These are phyloP conservation scores for Verticillium dahliae DNA, from an alignment of 2,329 filamentous ascomycete genomes.

Conservation along the genomic window DNA sequence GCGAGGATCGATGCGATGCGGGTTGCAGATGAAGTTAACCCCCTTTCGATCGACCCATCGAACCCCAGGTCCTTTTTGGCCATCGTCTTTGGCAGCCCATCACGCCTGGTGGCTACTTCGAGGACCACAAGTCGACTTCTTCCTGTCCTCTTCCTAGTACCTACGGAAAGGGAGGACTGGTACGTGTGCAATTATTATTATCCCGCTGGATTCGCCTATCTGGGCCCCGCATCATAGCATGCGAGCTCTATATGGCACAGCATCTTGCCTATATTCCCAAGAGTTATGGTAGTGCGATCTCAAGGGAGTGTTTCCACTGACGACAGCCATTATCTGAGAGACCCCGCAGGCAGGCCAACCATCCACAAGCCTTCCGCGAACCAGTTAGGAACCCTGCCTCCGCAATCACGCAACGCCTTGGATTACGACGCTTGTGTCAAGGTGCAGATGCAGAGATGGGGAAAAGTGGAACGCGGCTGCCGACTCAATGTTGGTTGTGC, in stretches of 20 bases:
- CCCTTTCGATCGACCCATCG: background rate
- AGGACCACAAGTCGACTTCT: too few species aligned
- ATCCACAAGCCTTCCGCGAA: background rate
- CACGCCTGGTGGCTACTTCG: background rate
- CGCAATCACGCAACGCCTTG: slow-evolving; percentile 3
- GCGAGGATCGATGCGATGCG: background rate
- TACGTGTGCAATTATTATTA: too few species aligned
- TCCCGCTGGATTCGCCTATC: too few species aligned
- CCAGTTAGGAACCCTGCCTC: slow-evolving; percentile 2
- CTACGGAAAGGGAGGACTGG: too few species aligned
- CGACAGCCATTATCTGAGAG: too few species aligned
- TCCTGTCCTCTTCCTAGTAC: too few species aligned
- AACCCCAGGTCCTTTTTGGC: background rate
- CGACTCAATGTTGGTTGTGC: background rate
- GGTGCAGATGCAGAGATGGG: background rate
- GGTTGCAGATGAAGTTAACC: background rate
- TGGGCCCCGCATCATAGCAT: background rate
- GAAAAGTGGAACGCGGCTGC: background rate
- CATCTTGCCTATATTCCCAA: background rate
- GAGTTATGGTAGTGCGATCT: background rate
- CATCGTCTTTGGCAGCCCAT: background rate
- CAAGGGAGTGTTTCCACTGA: too few species aligned
- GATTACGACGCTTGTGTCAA: slow-evolving; percentile 2
- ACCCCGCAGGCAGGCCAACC: background rate
- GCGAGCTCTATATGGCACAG: background rate